Evolutionary conservation across 208 protist genomes (phyloP).

Genomic region (Porcisia hertigi): DNA sequence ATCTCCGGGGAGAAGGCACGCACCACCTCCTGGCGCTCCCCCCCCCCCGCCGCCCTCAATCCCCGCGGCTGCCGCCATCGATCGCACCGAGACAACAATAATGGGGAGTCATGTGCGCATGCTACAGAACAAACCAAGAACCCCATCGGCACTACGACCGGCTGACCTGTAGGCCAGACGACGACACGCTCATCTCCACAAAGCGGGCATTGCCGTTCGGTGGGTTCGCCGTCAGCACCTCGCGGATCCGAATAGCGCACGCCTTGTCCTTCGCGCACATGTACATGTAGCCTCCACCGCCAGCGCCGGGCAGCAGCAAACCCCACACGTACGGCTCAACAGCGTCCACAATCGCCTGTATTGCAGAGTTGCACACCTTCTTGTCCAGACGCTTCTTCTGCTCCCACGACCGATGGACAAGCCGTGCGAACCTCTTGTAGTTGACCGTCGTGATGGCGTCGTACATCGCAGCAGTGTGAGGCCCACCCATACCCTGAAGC

Average conservation of each 20-base stretch:
- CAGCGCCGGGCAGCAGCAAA: constrained; percentile 56
- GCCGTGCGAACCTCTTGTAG: constrained; percentile 37
- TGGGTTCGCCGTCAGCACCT: constrained; percentile 34
- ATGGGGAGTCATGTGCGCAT: too few relatives aligned
- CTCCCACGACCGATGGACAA: constrained; percentile 45
- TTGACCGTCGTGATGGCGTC: constrained; percentile 43
- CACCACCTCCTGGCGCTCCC: too few relatives aligned
- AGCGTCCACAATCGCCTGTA: constrained; percentile 42
- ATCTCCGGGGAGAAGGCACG: too few relatives aligned
- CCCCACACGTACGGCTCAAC: constrained; percentile 49
- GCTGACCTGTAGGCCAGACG: constrained; percentile 40
- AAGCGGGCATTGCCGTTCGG: constrained; percentile 54
- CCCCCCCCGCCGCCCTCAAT: too few relatives aligned
- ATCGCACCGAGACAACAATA: too few relatives aligned
- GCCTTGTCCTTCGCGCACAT: constrained; percentile 56
- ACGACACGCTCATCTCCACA: constrained; percentile 50
- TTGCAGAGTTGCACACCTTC: constrained; percentile 33
- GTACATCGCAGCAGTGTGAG: constrained; percentile 43
- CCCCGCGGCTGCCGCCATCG: too few relatives aligned
- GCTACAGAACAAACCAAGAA: too few relatives aligned
- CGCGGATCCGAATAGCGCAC: constrained; percentile 38
- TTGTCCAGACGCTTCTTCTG: constrained; percentile 56
- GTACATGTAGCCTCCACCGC: constrained; percentile 71
- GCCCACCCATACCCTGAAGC: constrained; percentile 40
- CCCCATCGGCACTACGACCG: not conserved